These are phyloP conservation scores for Kingdonia uniflora DNA, from an alignment of 164 flowering plant genomes.

Conservation along the genomic window DNA sequence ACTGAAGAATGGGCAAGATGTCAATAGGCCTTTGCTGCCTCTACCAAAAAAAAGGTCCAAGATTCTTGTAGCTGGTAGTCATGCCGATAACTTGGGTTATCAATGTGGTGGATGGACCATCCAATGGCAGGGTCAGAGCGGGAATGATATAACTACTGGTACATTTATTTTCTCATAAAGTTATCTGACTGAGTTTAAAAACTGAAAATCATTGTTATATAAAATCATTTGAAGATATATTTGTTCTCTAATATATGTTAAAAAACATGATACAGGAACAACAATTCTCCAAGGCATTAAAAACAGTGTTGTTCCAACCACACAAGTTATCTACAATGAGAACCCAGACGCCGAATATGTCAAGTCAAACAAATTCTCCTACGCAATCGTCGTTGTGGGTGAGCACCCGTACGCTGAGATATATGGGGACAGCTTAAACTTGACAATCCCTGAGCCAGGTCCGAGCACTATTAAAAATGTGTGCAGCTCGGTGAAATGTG, in stretches of 20 bases:
- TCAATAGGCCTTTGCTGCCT: neutral
- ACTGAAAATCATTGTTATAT: neutral
- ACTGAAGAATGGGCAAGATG: slow-evolving; percentile 1
- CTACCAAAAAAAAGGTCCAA: slow-evolving; percentile 1
- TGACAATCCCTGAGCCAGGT: slow-evolving; percentile 20
- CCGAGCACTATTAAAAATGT: slow-evolving; percentile 16
- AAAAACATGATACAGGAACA: slow-evolving; percentile 13
- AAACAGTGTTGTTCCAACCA: slow-evolving; percentile 9
- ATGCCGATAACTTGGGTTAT: slow-evolving; percentile 5
- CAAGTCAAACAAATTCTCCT: slow-evolving; percentile 15
- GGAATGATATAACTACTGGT: slow-evolving; percentile 1
- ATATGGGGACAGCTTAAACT: slow-evolving; percentile 16
- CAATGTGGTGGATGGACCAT: slow-evolving; percentile 12
- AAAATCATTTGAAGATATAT: neutral
- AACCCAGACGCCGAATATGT: slow-evolving; percentile 12
- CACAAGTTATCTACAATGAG: slow-evolving; percentile 15
- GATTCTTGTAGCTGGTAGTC: slow-evolving; percentile 7
- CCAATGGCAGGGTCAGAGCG: slow-evolving; percentile 6
- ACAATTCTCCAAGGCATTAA: slow-evolving; percentile 17
- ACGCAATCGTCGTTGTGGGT: slow-evolving; percentile 19
- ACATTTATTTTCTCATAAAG: neutral
- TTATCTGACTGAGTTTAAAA: neutral
- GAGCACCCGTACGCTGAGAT: slow-evolving; percentile 23
- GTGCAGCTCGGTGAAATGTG: slow-evolving; percentile 15
- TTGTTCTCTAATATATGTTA: too few species aligned